Conservation (phyloP, 139 green algal species). For the Microglena sp. region DNA sequence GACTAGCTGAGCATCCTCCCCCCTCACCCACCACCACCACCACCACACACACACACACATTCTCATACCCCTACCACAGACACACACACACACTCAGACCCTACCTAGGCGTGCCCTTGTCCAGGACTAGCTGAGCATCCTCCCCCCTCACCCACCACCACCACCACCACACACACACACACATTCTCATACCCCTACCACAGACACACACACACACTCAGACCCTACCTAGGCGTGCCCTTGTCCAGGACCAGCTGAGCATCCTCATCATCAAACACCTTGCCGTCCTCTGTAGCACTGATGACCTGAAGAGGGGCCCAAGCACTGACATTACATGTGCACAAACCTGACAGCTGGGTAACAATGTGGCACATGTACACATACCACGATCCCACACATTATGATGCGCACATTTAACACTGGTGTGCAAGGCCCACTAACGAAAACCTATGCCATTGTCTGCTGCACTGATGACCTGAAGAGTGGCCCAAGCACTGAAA, state of each 20-base stretch:
- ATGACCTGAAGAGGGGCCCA: slow-evolving; percentile 35
- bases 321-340: background rate
- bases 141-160: too few relatives aligned
- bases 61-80: background rate
- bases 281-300: slow-evolving; percentile 47
- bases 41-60: background rate
- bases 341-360: background rate
- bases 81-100: background rate
- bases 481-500: too few relatives aligned
- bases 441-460: too few relatives aligned
- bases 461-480: too few relatives aligned
- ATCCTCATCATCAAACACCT: slow-evolving; percentile 55
- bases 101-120: slow-evolving; percentile 45
- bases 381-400: too few relatives aligned
- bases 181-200: too few relatives aligned
- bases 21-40: background rate
- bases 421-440: too few relatives aligned
- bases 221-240: slow-evolving; percentile 55
- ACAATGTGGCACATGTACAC: too few relatives aligned
- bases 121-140: slow-evolving; percentile 59
- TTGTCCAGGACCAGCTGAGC: slow-evolving; percentile 55
- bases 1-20: background rate
- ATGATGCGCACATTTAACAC: too few relatives aligned
- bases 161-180: too few relatives aligned
- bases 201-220: too few relatives aligned